phyloP scores from a whole-genome alignment of 768 basidiomycete species.

The Pleurotus tuoliensis region DNA sequence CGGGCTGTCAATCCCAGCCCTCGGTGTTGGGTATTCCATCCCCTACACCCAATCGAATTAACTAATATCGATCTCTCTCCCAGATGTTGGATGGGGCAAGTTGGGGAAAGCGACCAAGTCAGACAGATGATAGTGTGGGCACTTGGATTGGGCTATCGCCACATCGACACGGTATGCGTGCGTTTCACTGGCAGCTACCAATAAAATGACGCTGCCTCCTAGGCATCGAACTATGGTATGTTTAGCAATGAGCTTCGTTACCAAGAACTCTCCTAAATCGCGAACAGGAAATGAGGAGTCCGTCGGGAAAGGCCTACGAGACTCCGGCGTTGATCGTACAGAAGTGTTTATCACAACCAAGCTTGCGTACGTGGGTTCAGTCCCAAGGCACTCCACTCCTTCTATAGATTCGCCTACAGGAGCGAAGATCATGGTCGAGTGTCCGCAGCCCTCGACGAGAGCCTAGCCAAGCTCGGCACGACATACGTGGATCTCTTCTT shows the following conservation, averaged over 20 bases:
- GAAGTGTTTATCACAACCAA: conserved; percentile 40
- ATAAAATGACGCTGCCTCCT: not conserved
- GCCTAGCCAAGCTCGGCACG: conserved; percentile 47
- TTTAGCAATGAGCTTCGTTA: not conserved
- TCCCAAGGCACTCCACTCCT: conserved; percentile 13
- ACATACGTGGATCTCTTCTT: conserved; percentile 62
- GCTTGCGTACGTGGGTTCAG: conserved; percentile 22
- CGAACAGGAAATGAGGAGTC: conserved; percentile 27
- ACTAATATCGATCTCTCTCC: not conserved
- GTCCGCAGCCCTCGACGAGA: conserved; percentile 37
- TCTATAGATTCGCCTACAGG: conserved; percentile 21
- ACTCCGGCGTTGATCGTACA: conserved; percentile 34
- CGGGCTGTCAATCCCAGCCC: conserved; percentile 18
- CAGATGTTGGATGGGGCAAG: conserved; percentile 29
- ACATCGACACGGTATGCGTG: conserved; percentile 27
- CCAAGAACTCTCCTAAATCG: not conserved
- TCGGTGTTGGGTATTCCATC: conserved; percentile 24
- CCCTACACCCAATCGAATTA: not conserved
- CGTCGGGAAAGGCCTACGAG: conserved; percentile 34
- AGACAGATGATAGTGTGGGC: conserved; percentile 18
- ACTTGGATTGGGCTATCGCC: conserved; percentile 27
- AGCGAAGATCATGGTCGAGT: conserved; percentile 31
- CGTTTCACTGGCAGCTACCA: not conserved
- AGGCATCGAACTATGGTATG: conserved; percentile 11
- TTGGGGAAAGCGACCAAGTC: conserved; percentile 22